Evolutionary conservation across 1,284 basidiomycete species (phyloP).

Genomic region (Inonotus obliquus): DNA sequence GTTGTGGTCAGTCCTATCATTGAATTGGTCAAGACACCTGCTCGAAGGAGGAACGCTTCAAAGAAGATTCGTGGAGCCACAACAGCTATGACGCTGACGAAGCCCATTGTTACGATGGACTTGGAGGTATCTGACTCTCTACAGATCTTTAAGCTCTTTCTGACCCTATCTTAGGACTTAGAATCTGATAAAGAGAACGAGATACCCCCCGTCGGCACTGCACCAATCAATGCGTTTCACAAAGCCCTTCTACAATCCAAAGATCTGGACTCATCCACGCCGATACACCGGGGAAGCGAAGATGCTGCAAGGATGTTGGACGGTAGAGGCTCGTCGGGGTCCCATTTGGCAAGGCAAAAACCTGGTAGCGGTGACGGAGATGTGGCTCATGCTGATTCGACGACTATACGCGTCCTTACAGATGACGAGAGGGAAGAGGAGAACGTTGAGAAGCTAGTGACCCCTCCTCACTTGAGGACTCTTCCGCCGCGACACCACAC

Average conservation of each 20-base stretch:
- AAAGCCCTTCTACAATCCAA: constrained; percentile 42
- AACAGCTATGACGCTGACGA: constrained; percentile 42
- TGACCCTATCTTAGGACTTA: constrained; percentile 28
- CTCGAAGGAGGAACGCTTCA: constrained; percentile 54
- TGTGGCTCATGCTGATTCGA: not conserved
- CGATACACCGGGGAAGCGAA: constrained; percentile 5
- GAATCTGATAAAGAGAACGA: constrained; percentile 37
- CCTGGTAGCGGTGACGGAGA: not conserved
- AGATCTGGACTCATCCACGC: constrained; percentile 16
- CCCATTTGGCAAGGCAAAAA: not conserved
- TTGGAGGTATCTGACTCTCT: constrained; percentile 39
- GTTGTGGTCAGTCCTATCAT: constrained; percentile 51
- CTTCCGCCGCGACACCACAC: not conserved
- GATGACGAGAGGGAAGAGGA: constrained; percentile 14
- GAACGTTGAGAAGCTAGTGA: constrained; percentile 6
- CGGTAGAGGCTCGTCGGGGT: not conserved
- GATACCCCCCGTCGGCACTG: constrained; percentile 25
- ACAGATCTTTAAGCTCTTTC: not conserved
- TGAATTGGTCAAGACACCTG: constrained; percentile 80
- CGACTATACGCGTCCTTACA: not conserved
- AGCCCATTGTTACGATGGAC: constrained; percentile 35
- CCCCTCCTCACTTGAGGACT: not conserved
- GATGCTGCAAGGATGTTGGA: not conserved
- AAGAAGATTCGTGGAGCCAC: constrained; percentile 44
- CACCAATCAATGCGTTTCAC: constrained; percentile 42